These are phyloP conservation scores for Ambrosiella beaveri DNA, from an alignment of 2,329 filamentous ascomycete species.

Conservation along the genomic window DNA sequence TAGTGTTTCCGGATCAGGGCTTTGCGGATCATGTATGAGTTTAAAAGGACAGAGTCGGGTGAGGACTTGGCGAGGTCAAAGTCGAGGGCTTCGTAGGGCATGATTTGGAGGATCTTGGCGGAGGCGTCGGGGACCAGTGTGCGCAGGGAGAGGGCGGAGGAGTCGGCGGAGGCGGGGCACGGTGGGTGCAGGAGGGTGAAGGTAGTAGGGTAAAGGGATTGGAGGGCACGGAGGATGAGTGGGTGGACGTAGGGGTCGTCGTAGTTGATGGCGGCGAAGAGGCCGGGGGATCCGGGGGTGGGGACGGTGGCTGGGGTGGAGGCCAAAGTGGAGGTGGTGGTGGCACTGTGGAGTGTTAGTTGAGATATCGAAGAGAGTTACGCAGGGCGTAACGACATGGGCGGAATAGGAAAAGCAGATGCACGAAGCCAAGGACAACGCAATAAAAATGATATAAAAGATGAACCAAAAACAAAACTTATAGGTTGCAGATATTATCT, in stretches of 20 bases:
- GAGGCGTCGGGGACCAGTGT: conserved; percentile 20
- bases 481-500: not conserved
- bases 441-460: conserved; percentile 6
- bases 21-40: conserved; percentile 90
- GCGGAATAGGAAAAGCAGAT: not conserved
- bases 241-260: conserved; percentile 82
- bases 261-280: conserved; percentile 31
- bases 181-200: conserved; percentile 27
- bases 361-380: not conserved
- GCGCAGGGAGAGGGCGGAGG: conserved; percentile 22
- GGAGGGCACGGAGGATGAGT: conserved; percentile 58
- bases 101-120: conserved; percentile 54
- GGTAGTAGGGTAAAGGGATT: conserved; percentile 41
- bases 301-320: not conserved
- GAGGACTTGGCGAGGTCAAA: conserved; percentile 57
- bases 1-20: conserved; percentile 95
- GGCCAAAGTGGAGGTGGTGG: not conserved
- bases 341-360: not conserved
- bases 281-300: not conserved
- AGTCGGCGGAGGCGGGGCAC: conserved; percentile 12
- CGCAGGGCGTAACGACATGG: not conserved
- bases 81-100: conserved; percentile 72
- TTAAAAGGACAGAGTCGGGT: conserved; percentile 48
- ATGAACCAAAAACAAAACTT: conserved; percentile 1
- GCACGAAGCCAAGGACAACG: not conserved